phyloP scores from a whole-genome alignment of 371 early-diverging fungal species.

The Fennellomyces sp. region DNA sequence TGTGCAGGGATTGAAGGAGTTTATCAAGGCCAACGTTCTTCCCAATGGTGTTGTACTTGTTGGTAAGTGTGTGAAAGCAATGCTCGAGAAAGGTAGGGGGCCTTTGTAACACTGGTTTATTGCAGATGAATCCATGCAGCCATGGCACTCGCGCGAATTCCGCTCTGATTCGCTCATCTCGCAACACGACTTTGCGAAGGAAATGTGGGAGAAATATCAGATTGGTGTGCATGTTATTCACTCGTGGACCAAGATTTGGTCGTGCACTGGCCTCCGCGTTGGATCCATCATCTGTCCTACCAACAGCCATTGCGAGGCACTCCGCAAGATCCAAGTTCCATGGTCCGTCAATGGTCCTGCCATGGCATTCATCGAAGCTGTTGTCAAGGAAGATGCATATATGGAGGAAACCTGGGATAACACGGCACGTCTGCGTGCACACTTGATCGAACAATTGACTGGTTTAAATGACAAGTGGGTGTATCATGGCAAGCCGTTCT shows the following conservation, averaged over 20 bases:
- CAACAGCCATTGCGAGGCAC: conserved; percentile 61
- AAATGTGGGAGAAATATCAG: conserved; percentile 58
- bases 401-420: conserved; percentile 76
- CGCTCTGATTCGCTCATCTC: conserved; percentile 75
- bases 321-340: conserved; percentile 81
- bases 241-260: conserved; percentile 93
- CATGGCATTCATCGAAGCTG: conserved; percentile 76
- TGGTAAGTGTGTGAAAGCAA: conserved; percentile 39
- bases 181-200: conserved; percentile 59
- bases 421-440: conserved; percentile 69
- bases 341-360: conserved; percentile 90
- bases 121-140: conserved; percentile 88
- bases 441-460: conserved; percentile 56
- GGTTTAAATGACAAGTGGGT: conserved; percentile 58
- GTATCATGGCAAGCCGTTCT: conserved; percentile 72
- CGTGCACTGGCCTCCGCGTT: conserved; percentile 86
- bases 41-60: conserved; percentile 75
- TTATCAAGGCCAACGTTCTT: conserved; percentile 68
- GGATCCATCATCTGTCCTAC: conserved; percentile 88
- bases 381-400: conserved; percentile 70
- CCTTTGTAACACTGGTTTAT: background rate
- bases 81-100: background rate
- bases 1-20: conserved; percentile 65
- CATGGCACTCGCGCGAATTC: conserved; percentile 79
- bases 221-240: conserved; percentile 84